phyloP scores from a whole-genome alignment of 2,329 filamentous ascomycete species.

The Aspergillus bombycis region DNA sequence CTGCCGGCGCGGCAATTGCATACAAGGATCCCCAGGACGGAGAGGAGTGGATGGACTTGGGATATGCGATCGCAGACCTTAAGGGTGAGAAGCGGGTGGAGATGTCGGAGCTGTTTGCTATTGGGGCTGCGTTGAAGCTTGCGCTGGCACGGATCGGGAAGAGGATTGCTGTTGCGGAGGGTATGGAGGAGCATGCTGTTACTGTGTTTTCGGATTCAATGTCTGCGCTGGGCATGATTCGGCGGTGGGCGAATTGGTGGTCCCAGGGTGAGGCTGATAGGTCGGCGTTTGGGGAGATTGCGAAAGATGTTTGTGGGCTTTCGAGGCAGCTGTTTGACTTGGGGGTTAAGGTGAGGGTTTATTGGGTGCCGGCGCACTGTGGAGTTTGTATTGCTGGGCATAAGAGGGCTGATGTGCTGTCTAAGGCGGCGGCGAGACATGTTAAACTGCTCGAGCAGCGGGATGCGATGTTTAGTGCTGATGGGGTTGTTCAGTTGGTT shows the following conservation, averaged over 20 bases:
- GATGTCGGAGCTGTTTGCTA: slow-evolving; percentile 1
- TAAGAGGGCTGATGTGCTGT: slow-evolving; percentile 4
- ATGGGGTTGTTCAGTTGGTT: background rate
- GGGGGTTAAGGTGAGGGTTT: slow-evolving; percentile 5
- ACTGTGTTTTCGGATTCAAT: slow-evolving; percentile 2
- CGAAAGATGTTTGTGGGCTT: background rate
- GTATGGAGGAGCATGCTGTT: background rate
- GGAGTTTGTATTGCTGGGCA: background rate
- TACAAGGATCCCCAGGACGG: background rate
- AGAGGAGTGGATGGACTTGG: background rate
- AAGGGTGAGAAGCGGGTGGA: background rate
- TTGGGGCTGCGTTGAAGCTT: slow-evolving; percentile 7
- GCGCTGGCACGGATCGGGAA: background rate
- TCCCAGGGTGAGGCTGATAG: background rate
- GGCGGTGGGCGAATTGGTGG: background rate
- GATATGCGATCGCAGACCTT: background rate
- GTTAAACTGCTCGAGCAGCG: background rate
- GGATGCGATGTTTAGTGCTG: background rate
- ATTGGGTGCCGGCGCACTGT: slow-evolving; percentile 10
- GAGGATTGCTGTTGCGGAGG: background rate
- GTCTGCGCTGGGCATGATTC: background rate
- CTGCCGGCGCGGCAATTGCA: background rate
- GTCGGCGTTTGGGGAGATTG: background rate
- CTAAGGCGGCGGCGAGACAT: background rate
- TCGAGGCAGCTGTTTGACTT: background rate